phyloP scores from a whole-genome alignment of 495 filamentous ascomycete genomes.

The Penicillium tannophilum region DNA sequence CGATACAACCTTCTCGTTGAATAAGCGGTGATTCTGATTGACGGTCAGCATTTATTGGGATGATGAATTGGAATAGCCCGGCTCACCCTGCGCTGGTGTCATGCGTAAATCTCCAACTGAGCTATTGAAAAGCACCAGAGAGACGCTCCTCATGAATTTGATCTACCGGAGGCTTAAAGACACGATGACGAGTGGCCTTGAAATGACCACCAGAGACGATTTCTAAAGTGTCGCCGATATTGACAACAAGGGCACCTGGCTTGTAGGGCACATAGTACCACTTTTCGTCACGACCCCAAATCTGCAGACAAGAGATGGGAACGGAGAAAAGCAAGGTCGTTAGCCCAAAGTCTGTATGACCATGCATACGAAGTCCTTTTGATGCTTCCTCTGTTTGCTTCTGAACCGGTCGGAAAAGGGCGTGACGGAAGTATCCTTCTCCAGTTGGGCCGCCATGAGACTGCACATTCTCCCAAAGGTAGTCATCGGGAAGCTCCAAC shows the following conservation, averaged over 20 bases:
- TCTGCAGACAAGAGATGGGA: constrained; percentile 45
- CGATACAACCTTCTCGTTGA: constrained; percentile 41
- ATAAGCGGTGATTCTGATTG: constrained; percentile 38
- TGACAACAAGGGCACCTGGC: constrained; percentile 47
- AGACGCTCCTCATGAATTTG: constrained; percentile 42
- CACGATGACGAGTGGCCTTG: constrained; percentile 49
- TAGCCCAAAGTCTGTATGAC: constrained; percentile 48
- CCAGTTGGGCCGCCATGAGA: constrained; percentile 45
- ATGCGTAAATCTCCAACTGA: constrained; percentile 42
- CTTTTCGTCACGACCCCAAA: constrained; percentile 42
- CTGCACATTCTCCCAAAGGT: constrained; percentile 50
- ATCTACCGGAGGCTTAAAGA: constrained; percentile 44
- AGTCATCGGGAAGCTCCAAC: constrained; percentile 47
- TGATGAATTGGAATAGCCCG: not conserved
- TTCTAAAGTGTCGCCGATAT: constrained; percentile 50
- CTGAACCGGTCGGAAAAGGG: constrained; percentile 44
- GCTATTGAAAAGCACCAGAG: constrained; percentile 45
- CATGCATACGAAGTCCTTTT: constrained; percentile 48
- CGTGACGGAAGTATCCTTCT: constrained; percentile 51
- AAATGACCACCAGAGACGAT: constrained; percentile 52
- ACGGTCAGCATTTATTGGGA: not conserved
- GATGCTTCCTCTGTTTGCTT: constrained; percentile 39
- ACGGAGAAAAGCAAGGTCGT: constrained; percentile 49
- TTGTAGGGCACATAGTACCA: constrained; percentile 50
- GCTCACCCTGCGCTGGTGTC: constrained; percentile 32